phyloP scores from a whole-genome alignment of 495 filamentous ascomycete genomes.

The Astrocystis sublimbata region DNA sequence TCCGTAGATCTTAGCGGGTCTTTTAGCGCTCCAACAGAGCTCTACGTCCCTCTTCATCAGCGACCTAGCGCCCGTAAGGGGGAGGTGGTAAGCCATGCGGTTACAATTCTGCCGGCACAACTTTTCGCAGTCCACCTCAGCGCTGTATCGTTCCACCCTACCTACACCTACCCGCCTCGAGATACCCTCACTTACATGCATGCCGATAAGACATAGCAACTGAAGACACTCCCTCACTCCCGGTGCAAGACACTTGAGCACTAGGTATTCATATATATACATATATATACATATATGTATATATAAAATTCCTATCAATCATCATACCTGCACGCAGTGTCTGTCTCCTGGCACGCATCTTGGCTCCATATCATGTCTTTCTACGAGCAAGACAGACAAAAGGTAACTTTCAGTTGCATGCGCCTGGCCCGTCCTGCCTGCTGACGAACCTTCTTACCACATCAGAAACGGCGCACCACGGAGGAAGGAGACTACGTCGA shows the following conservation, averaged over 20 bases:
- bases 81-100: slow-evolving; percentile 29
- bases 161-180: not conserved
- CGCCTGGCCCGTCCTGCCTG: not conserved
- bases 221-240: too few species aligned
- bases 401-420: slow-evolving; percentile 20
- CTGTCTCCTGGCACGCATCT: too few species aligned
- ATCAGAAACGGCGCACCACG: slow-evolving; percentile 48
- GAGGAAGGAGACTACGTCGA: slow-evolving; percentile 36
- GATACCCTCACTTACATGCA: not conserved
- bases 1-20: too few species aligned
- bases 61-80: too few species aligned
- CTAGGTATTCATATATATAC: too few species aligned
- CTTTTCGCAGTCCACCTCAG: not conserved
- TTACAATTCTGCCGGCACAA: slow-evolving; percentile 33
- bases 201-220: too few species aligned
- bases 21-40: too few species aligned
- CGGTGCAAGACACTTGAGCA: too few species aligned
- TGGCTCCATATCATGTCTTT: slow-evolving; percentile 22
- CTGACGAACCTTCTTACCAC: not conserved
- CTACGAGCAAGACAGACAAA: slow-evolving; percentile 34
- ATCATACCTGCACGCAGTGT: too few species aligned
- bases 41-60: too few species aligned
- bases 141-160: too few species aligned
- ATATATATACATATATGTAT: too few species aligned
- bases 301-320: not conserved